Evolutionary conservation across 2,329 filamentous ascomycete genomes (phyloP).

Genomic region (Penicillium sp.): DNA sequence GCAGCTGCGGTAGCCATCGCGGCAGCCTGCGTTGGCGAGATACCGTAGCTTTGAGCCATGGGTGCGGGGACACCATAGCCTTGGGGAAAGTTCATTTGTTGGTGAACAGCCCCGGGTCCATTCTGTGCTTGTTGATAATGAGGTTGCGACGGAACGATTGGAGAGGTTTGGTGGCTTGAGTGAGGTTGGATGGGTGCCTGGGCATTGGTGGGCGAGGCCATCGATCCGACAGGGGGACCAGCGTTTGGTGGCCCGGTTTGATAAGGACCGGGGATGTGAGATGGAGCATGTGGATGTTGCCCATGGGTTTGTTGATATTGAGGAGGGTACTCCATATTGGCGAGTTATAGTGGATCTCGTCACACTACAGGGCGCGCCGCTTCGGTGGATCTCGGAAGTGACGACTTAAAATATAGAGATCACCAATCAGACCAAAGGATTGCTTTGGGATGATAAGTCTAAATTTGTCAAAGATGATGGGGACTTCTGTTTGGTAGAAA

Average conservation of each 20-base stretch:
- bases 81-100: conserved; percentile 77
- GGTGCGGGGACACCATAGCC: conserved; percentile 70
- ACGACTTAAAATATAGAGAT: conserved; percentile 3
- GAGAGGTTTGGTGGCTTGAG: conserved; percentile 68
- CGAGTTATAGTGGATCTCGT: conserved; percentile 25
- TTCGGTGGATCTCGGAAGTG: conserved; percentile 14
- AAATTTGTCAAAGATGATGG: conserved; percentile 24
- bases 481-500: conserved; percentile 26
- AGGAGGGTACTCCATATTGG: conserved; percentile 72
- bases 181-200: conserved; percentile 63
- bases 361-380: conserved; percentile 23
- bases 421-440: conserved; percentile 21
- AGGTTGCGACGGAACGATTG: conserved; percentile 73
- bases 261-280: conserved; percentile 61
- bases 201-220: conserved; percentile 71
- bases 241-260: conserved; percentile 57
- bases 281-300: conserved; percentile 61
- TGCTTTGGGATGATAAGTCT: conserved; percentile 13
- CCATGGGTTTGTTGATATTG: conserved; percentile 64
- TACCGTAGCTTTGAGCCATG: conserved; percentile 73
- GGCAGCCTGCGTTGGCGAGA: conserved; percentile 80
- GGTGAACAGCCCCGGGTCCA: conserved; percentile 58
- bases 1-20: conserved; percentile 94
- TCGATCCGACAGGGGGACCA: conserved; percentile 48
- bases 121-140: conserved; percentile 65